Evolutionary conservation across 1,284 basidiomycete species (phyloP).

Genomic region (Melanopsichium pennsylvanicum): DNA sequence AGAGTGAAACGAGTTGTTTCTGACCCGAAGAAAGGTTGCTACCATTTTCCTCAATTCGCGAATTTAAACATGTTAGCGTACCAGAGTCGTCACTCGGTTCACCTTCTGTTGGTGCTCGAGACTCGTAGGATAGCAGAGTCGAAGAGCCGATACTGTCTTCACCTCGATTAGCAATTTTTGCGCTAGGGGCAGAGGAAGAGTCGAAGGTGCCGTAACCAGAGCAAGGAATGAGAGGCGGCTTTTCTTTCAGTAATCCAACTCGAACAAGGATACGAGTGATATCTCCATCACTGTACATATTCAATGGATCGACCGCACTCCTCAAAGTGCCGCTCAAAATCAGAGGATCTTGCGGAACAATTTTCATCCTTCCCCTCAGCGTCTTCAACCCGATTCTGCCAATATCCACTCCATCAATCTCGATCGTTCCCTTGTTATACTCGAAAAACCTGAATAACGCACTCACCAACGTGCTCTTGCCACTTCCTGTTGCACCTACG

Average conservation of each 20-base stretch:
- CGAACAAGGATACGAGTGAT: constrained; percentile 62
- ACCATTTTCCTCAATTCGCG: constrained; percentile 61
- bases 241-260: constrained; percentile 56
- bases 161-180: neutral
- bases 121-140: no score
- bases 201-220: constrained; percentile 21
- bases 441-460: constrained; percentile 79
- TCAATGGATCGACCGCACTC: constrained; percentile 64
- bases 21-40: constrained; percentile 64
- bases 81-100: constrained; percentile 25
- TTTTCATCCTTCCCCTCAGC: constrained; percentile 57
- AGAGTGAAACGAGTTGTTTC: constrained; percentile 64
- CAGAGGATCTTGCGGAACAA: constrained; percentile 64
- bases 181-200: neutral
- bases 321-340: constrained; percentile 66
- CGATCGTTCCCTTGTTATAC: constrained; percentile 72
- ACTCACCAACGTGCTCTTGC: constrained; percentile 79
- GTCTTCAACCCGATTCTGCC: constrained; percentile 68
- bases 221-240: neutral
- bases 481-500: constrained; percentile 69
- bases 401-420: constrained; percentile 76
- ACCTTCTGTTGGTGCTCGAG: neutral
- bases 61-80: constrained; percentile 55
- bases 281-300: constrained; percentile 57
- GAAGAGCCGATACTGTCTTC: no score